These are phyloP conservation scores for Eudorina sp. DNA, from an alignment of 139 green algal species.

Conservation along the genomic window DNA sequence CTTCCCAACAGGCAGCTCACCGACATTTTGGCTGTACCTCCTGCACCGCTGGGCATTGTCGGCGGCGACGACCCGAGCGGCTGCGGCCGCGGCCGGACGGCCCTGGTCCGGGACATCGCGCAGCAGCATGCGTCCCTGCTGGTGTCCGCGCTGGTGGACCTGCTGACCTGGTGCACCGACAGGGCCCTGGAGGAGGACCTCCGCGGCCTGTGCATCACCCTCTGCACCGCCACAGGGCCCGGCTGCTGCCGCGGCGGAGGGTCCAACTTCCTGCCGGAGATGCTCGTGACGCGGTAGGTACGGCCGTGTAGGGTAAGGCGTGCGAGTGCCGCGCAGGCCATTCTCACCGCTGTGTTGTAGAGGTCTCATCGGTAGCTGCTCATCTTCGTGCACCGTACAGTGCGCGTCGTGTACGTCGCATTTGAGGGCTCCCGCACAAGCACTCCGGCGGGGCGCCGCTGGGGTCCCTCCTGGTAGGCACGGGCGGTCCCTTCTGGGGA, in stretches of 20 bases:
- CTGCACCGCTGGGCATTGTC: background rate
- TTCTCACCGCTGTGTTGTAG: too few species aligned
- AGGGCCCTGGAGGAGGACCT: background rate
- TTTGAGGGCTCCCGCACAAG: too few species aligned
- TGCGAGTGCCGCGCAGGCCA: too few species aligned
- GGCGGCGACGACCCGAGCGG: background rate
- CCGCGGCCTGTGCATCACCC: background rate
- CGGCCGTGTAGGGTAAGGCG: too few species aligned
- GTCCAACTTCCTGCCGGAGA: background rate
- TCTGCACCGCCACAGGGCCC: background rate
- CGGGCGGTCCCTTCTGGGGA: too few species aligned
- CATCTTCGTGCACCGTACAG: too few species aligned
- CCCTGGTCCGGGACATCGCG: background rate
- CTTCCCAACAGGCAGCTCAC: conserved; percentile 6
- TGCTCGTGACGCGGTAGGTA: too few species aligned
- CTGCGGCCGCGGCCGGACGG: background rate
- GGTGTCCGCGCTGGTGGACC: conserved; percentile 33
- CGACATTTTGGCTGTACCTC: background rate
- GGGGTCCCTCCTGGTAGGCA: too few species aligned
- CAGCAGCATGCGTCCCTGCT: conserved; percentile 9
- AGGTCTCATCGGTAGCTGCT: too few species aligned
- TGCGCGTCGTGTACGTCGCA: too few species aligned
- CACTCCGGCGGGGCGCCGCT: too few species aligned
- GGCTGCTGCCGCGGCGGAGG: background rate
- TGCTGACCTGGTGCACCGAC: background rate